Conservation (phyloP, 2,329 filamentous ascomycete genomes). For the Cryphonectria parasitica region DNA sequence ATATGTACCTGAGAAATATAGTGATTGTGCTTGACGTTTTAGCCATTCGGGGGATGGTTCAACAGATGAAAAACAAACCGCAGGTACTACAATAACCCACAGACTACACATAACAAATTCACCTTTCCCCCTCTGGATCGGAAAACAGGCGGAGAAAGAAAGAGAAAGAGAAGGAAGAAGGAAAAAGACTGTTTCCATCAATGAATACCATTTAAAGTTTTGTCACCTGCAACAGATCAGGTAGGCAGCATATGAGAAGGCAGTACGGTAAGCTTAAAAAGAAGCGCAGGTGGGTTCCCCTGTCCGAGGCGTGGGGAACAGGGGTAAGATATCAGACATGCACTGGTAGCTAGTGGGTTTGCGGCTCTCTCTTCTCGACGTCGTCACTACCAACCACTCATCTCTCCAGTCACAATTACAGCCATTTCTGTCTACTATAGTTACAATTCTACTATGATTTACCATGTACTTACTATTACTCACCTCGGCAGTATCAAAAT, state of each 20-base stretch:
- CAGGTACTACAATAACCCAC: too few relatives aligned
- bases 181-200: too few relatives aligned
- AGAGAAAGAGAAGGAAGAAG: too few relatives aligned
- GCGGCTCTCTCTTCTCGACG: constrained; percentile 1
- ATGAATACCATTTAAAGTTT: neutral
- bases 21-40: too few relatives aligned
- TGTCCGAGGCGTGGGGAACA: constrained; percentile 3
- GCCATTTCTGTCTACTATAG: neutral
- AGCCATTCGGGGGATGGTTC: neutral
- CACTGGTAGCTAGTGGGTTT: neutral
- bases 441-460: neutral
- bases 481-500: neutral
- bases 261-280: constrained; percentile 2
- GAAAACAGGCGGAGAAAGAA: too few relatives aligned
- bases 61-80: neutral
- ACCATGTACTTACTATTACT: neutral
- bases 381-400: neutral
- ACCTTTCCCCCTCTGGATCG: too few relatives aligned
- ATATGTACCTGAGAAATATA: too few relatives aligned
- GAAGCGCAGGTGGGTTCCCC: constrained; percentile 1
- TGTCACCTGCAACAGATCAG: too few relatives aligned
- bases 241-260: neutral
- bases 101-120: too few relatives aligned
- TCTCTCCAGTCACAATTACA: neutral
- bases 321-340: neutral